Conservation (phyloP, 1,284 basidiomycete species). For the Violaceomyces palustris region DNA sequence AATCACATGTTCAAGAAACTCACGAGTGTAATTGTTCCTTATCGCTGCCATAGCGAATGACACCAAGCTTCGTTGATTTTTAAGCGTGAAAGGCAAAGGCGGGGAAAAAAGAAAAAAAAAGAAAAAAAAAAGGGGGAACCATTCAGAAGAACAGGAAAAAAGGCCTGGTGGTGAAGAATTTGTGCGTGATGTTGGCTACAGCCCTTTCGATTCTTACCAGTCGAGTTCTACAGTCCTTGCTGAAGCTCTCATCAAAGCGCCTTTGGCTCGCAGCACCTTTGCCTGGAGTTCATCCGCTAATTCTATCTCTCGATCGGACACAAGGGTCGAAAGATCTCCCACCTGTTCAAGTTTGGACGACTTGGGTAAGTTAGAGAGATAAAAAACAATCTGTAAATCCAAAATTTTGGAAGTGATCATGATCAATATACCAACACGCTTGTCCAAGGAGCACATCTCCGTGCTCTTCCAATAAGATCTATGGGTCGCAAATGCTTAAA, state of each 20-base stretch:
- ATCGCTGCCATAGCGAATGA: no score
- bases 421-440: slow-evolving; percentile 4
- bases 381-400: not conserved
- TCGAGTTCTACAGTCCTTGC: slow-evolving; percentile 8
- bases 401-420: no score
- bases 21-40: no score
- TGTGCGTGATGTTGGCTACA: not conserved
- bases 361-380: not conserved
- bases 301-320: slow-evolving; percentile 28
- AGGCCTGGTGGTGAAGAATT: not conserved
- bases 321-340: slow-evolving; percentile 22
- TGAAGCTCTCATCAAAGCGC: not conserved
- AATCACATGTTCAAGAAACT: no score
- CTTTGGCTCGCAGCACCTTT: slow-evolving; percentile 4
- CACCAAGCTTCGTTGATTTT: no score
- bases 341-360: slow-evolving; percentile 2
- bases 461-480: slow-evolving; percentile 16
- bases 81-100: not conserved
- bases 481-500: not conserved
- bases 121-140: not conserved
- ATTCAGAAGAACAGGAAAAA: not conserved
- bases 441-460: slow-evolving; percentile 12
- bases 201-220: slow-evolving; percentile 8
- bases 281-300: slow-evolving; percentile 12
- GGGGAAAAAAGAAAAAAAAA: not conserved